Evolutionary conservation across 768 basidiomycete species (phyloP), one percentile per base, ranked within the genome.

Genomic region (Tricholoma saponaceum): DNA sequence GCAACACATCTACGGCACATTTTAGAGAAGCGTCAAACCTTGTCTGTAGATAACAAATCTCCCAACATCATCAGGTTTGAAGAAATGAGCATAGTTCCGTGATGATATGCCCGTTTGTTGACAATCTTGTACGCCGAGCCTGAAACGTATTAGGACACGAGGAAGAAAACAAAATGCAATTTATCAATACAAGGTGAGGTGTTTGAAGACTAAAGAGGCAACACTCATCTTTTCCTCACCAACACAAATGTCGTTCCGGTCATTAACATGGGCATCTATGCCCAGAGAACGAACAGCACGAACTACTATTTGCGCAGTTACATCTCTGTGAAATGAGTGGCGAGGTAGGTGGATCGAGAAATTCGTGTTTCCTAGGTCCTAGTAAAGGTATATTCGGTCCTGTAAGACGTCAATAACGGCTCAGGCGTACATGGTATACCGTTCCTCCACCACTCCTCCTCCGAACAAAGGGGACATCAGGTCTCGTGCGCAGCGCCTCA

Each of bases 291-390:
- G 81, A 13, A 98, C 82, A 5, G 95, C 95, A 12, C 83, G 76
- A 16, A 90, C 77, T 23, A 95, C 77, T n/a, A 95, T 74, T 56
- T 85, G 79, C 0, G 92, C 89, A 0, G 95, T 95, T 18, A 76
- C 79, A 32, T 83, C 78, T 32, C 95, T 81, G 67, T 96, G 85
- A 61, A 99, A 98, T 0, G 86, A 77, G 4, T 77, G 65, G 5
- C 96, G 82, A 0, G 96, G 89, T 12, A 96, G 79, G 62, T 97
- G 91, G 58, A 99, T 90, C 0, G 95, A 97, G 71, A 92, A 98
- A 68, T 98, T 98, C 1, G 94, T 95, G 69, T 99, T 99, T 14
- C 97, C 97, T 16, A 95, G 74, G 67, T 99, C 97, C 97, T 98
- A 67, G 25, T 25, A 20, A 52, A 39, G n/a, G 52, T 41, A 32